Conservation (phyloP, 495 filamentous ascomycete genomes). For the Hypoxylon fuscum region DNA sequence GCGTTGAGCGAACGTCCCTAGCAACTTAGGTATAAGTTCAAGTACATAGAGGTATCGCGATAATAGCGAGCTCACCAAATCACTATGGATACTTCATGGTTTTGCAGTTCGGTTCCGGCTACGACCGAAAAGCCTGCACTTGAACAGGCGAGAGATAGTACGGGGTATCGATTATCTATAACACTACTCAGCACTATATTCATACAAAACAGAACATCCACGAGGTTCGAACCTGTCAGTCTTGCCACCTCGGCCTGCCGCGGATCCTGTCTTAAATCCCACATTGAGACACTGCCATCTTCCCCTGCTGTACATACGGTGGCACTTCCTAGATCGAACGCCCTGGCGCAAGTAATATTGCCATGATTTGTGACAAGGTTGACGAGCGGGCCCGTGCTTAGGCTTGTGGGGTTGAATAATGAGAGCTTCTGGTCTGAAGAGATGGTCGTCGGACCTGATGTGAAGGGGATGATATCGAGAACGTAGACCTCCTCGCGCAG, state of each 20-base stretch:
- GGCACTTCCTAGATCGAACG: slow-evolving; percentile 50
- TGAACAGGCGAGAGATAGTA: slow-evolving; percentile 75
- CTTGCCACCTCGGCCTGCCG: slow-evolving; percentile 44
- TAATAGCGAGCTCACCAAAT: slow-evolving; percentile 67
- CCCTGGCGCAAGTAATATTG: slow-evolving; percentile 65
- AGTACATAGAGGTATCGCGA: neutral
- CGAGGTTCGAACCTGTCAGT: slow-evolving; percentile 53
- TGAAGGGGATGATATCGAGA: slow-evolving; percentile 58
- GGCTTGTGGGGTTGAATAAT: slow-evolving; percentile 59
- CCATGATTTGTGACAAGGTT: slow-evolving; percentile 58
- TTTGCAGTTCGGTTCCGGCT: slow-evolving; percentile 80
- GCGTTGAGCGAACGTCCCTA: slow-evolving; percentile 74
- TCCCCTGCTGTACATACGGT: slow-evolving; percentile 68
- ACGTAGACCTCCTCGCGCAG: slow-evolving; percentile 57
- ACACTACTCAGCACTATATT: slow-evolving; percentile 20
- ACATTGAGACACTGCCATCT: slow-evolving; percentile 66
- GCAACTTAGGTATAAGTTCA: slow-evolving; percentile 16
- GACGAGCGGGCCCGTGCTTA: slow-evolving; percentile 52
- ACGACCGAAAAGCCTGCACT: slow-evolving; percentile 67
- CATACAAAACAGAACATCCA: slow-evolving; percentile 1
- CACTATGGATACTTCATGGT: slow-evolving; percentile 74
- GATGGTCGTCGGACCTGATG: slow-evolving; percentile 56
- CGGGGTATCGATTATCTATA: slow-evolving; percentile 57
- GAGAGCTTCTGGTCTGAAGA: slow-evolving; percentile 65
- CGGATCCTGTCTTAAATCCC: slow-evolving; percentile 62